Evolutionary conservation across 257 asterid genomes (phyloP), one percentile per base, ranked within the genome.

Genomic region (Coffea eugenioides): DNA sequence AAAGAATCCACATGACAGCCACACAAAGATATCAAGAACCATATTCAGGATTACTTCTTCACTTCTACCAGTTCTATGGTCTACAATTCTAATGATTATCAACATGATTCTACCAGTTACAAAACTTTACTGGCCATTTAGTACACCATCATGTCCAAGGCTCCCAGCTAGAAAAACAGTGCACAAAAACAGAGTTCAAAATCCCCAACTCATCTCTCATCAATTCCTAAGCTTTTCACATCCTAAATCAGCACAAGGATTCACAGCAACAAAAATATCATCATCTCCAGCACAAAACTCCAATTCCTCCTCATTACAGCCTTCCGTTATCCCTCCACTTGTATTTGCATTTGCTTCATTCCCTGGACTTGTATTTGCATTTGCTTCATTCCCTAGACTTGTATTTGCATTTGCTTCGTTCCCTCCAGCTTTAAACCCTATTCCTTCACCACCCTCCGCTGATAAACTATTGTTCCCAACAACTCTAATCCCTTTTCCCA

Each of bases 401-500:
- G 31, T 31, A 31, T 31, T 31, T 0, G 31, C 31, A 31, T 31
- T 31, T 31, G 34, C 34, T 31, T 31, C 34, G 34, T 31, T 31
- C 34, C 34, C 34, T 31, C 34, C 34, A 31, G 13, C 77, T 80
- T 71, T 64, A 21, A 66, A 78, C 21, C 46, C 51, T 34, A 34
- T 83, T 66, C 65, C 87, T 69, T 73, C 80, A 79, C 45, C 76
- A 56, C 70, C 77, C 69, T 73, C 77, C 45, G 56, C 4, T 3
- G 14, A 36, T n/a, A 39, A 36, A 70, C 73, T 79, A 56, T 76
- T 78, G 41, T 77, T 51, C 45, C 41, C 56, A 6, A 84, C 79
- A 39, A 84, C 77, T 76, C n/a, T 80, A n/a, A 79, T 25, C 78
- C 90, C 92, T 80, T 82, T 85, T 25, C 93, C 93, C 89, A 84